Conservation (phyloP, 768 basidiomycete genomes). For the Coprinopsis marcescibilis region DNA sequence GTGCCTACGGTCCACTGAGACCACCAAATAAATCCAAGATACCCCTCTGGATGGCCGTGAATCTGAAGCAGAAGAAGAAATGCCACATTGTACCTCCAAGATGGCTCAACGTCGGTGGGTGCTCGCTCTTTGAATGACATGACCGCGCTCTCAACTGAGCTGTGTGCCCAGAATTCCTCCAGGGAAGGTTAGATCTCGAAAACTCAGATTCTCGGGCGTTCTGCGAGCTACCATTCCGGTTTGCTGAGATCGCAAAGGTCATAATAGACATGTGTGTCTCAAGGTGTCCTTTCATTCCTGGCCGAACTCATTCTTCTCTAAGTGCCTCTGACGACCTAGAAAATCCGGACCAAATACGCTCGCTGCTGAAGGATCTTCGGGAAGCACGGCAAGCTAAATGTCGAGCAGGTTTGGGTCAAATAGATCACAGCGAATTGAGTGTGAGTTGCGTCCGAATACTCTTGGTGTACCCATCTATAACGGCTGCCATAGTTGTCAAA, state of each 20-base stretch:
- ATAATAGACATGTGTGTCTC: slow-evolving; percentile 81
- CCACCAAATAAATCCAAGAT: slow-evolving; percentile 81
- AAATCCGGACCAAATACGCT: slow-evolving; percentile 76
- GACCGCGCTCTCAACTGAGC: too few relatives aligned
- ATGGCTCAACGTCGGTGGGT: slow-evolving; percentile 84
- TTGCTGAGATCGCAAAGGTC: slow-evolving; percentile 86
- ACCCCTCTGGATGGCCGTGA: slow-evolving; percentile 95
- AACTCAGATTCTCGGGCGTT: slow-evolving; percentile 61
- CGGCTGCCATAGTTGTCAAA: slow-evolving; percentile 62
- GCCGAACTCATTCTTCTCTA: not conserved
- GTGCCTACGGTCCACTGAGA: slow-evolving; percentile 86
- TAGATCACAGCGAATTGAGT: slow-evolving; percentile 79
- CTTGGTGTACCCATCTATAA: not conserved
- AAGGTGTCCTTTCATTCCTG: not conserved
- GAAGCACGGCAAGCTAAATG: slow-evolving; percentile 95
- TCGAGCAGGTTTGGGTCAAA: slow-evolving; percentile 71
- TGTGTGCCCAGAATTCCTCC: slow-evolving; percentile 82
- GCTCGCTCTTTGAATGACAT: too few relatives aligned
- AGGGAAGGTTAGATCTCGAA: slow-evolving; percentile 69
- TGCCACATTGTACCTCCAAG: slow-evolving; percentile 87
- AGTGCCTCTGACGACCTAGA: slow-evolving; percentile 91
- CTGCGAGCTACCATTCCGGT: slow-evolving; percentile 79
- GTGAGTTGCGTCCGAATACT: slow-evolving; percentile 35
- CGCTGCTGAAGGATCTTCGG: slow-evolving; percentile 88
- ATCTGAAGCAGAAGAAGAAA: slow-evolving; percentile 91